Conservation (phyloP, 1,284 basidiomycete genomes). For the Marasmius tenuissimus region DNA sequence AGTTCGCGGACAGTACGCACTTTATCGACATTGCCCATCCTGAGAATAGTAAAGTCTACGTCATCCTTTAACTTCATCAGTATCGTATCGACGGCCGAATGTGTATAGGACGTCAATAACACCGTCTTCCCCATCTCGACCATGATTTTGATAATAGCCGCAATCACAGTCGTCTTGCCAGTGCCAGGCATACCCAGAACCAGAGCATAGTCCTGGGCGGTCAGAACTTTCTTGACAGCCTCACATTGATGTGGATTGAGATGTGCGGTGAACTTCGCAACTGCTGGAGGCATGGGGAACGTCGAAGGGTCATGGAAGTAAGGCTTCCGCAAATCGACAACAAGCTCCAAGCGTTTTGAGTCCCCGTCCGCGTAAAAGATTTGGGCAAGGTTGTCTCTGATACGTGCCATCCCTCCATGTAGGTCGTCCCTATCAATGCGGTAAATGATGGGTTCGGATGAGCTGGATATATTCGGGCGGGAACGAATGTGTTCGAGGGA, state of each 20-base stretch:
- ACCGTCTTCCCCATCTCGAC: slow-evolving; percentile 85
- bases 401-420: slow-evolving; percentile 80
- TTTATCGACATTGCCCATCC: slow-evolving; percentile 92
- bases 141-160: slow-evolving; percentile 81
- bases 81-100: slow-evolving; percentile 97
- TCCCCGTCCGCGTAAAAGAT: slow-evolving; percentile 84
- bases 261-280: slow-evolving; percentile 22
- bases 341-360: slow-evolving; percentile 59
- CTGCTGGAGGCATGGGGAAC: slow-evolving; percentile 15
- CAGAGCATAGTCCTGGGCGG: slow-evolving; percentile 87
- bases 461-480: slow-evolving; percentile 30
- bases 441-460: slow-evolving; percentile 51
- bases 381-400: slow-evolving; percentile 88
- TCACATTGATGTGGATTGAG: slow-evolving; percentile 78
- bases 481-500: slow-evolving; percentile 50
- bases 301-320: slow-evolving; percentile 47
- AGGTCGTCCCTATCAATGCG: slow-evolving; percentile 95
- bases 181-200: slow-evolving; percentile 98
- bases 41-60: slow-evolving; percentile 72
- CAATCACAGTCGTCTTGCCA: slow-evolving; percentile 96
- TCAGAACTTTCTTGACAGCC: slow-evolving; percentile 76
- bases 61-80: slow-evolving; percentile 74
- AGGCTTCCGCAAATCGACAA: slow-evolving; percentile 83
- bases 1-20: slow-evolving; percentile 41
- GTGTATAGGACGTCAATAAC: slow-evolving; percentile 90